Evolutionary conservation across 306 rosid species (phyloP).

Genomic region (Hippophae gyantsensis): DNA sequence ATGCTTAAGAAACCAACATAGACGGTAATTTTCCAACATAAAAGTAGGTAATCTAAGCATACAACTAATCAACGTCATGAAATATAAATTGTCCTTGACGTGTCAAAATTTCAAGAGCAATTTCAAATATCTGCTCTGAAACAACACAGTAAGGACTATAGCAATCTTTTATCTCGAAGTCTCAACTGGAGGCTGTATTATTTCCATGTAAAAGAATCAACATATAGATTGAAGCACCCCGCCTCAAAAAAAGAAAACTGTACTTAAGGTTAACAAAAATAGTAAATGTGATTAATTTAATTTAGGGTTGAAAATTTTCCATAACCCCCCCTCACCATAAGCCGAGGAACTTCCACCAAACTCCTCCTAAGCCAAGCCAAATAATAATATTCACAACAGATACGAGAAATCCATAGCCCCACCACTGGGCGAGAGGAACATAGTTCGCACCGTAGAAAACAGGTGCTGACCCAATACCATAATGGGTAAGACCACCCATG

Average conservation of each 20-base stretch:
- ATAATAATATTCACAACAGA: slow-evolving; percentile 74
- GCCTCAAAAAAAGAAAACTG: no score
- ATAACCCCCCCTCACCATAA: no score
- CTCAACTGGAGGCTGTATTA: no score
- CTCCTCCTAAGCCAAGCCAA: slow-evolving; percentile 39
- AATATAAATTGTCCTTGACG: slow-evolving; percentile 16
- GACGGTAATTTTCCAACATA: neutral
- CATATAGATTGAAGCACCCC: no score
- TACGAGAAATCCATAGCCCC: slow-evolving; percentile 91
- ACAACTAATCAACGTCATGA: slow-evolving; percentile 21
- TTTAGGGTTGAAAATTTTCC: no score
- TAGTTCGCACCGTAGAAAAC: slow-evolving; percentile 93
- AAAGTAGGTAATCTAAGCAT: slow-evolving; percentile 9
- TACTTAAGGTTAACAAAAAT: no score
- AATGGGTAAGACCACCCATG: slow-evolving; percentile 98
- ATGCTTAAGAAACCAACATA: no score
- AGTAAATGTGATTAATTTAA: no score
- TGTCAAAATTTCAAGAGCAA: slow-evolving; percentile 27
- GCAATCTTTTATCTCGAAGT: no score
- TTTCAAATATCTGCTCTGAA: slow-evolving; percentile 25
- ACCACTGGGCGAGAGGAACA: slow-evolving; percentile 88
- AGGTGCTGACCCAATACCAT: slow-evolving; percentile 95
- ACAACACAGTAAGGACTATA: no score
- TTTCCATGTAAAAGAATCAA: no score
- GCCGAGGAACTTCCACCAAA: no score